Percentiles rank a stretch among this genome's conserved stretches.
phyloP scores from a whole-genome alignment of 2,329 filamentous ascomycete genomes.

The Sporothrix humicola region DNA sequence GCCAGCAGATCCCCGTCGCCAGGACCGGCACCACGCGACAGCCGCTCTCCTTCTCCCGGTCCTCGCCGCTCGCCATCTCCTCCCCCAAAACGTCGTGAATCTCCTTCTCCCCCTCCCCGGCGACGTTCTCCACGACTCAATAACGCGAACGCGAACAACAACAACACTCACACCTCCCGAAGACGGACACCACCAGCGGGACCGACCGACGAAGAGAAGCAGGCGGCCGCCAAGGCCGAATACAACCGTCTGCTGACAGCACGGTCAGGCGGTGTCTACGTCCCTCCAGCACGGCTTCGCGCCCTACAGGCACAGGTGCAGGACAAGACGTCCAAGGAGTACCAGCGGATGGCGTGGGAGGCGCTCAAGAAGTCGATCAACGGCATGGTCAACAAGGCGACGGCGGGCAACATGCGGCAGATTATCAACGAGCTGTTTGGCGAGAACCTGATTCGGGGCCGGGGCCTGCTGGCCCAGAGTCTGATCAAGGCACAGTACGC shows the following conservation, averaged over 20 bases:
- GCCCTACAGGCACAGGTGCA: constrained; percentile 96
- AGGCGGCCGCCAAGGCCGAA: constrained; percentile 86
- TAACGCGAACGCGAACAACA: not conserved
- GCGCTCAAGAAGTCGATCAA: constrained; percentile 99
- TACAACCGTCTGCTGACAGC: constrained; percentile 91
- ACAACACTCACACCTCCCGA: not conserved
- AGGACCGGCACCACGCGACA: constrained; percentile 25
- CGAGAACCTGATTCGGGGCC: constrained; percentile 89
- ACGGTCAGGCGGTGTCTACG: constrained; percentile 94
- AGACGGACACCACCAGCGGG: constrained; percentile 47
- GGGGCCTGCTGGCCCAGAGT: constrained; percentile 90
- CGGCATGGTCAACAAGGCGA: constrained; percentile 98
- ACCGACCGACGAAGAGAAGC: constrained; percentile 79
- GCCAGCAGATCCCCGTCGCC: constrained; percentile 10
- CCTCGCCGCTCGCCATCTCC: constrained; percentile 21
- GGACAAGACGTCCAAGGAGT: constrained; percentile 94
- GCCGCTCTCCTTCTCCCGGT: constrained; percentile 4
- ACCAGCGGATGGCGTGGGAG: constrained; percentile 99
- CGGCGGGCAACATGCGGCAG: constrained; percentile 95
- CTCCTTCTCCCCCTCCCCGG: constrained; percentile 8
- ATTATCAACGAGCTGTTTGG: constrained; percentile 95
- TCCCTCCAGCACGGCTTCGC: constrained; percentile 86
- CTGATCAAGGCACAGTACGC: constrained; percentile 99
- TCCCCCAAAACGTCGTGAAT: not conserved
- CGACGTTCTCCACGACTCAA: constrained; percentile 25